A percentile compares a stretch with the other conserved stretches of the same genome.
Evolutionary conservation across 208 protist genomes (phyloP).

Genomic region (Strigomonas oncopelti): DNA sequence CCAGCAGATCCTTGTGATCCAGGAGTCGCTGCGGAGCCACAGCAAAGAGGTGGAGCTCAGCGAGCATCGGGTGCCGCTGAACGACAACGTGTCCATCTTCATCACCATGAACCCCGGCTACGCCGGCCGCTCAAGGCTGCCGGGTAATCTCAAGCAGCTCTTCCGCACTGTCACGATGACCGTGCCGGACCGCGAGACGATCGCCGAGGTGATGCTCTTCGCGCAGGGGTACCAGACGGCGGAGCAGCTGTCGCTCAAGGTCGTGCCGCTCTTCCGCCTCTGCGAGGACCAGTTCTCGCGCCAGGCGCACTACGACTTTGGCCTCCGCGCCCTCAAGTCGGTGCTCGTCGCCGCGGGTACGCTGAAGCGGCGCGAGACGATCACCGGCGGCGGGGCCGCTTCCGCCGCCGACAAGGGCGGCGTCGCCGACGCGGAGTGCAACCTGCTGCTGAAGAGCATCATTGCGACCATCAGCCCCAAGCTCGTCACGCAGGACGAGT

Average conservation of each 20-base stretch:
- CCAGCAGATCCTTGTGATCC: slow-evolving; percentile 99
- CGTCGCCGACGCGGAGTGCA: not conserved
- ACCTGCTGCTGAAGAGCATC: slow-evolving; percentile 91
- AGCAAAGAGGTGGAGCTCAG: slow-evolving; percentile 86
- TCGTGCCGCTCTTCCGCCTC: slow-evolving; percentile 98
- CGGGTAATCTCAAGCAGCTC: slow-evolving; percentile 99
- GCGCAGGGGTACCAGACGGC: slow-evolving; percentile 98
- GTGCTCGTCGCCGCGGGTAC: slow-evolving; percentile 97
- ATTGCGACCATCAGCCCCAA: slow-evolving; percentile 98
- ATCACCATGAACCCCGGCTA: slow-evolving; percentile 99
- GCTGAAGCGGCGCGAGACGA: slow-evolving; percentile 80
- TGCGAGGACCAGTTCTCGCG: slow-evolving; percentile 97
- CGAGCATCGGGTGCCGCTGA: slow-evolving; percentile 84
- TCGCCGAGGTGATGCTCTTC: slow-evolving; percentile 99
- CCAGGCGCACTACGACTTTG: slow-evolving; percentile 99
- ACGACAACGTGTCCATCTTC: slow-evolving; percentile 97
- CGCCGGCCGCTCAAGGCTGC: slow-evolving; percentile 98
- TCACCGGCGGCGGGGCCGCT: slow-evolving; percentile 5
- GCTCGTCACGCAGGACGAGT: slow-evolving; percentile 94
- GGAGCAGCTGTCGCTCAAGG: slow-evolving; percentile 95
- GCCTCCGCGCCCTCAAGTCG: slow-evolving; percentile 99
- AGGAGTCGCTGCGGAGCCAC: slow-evolving; percentile 81
- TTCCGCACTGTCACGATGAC: slow-evolving; percentile 99
- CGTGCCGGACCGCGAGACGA: slow-evolving; percentile 97
- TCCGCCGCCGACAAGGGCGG: not conserved